Base-by-base conservation (phyloP, 345 rosid species). In the Syzygium aromaticum region DNA sequence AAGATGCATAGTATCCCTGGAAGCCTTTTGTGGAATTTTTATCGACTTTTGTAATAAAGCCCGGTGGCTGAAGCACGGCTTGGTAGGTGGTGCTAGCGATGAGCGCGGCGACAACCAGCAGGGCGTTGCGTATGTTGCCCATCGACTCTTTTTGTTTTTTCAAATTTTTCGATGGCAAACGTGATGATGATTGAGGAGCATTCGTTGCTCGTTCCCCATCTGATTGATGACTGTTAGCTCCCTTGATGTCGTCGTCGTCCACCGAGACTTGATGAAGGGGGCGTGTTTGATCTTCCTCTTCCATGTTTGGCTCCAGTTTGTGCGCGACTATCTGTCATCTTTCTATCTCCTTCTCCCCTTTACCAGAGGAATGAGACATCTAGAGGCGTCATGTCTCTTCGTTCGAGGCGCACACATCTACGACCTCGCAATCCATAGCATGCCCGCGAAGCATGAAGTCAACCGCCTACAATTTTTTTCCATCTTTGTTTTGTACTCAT, bases 261-360 rank as follows among this genome's bases (percentile, higher is more conserved):
- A 27, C 16, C 30, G 3, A 27, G 64, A 25, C 30, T 0, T 59
- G 64, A 59, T 27, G 64, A 11, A 0, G 0, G 0, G 3, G 30
- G 28, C 7, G 8, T 0, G 64, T 59, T 11, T 59, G 64, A 59
- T 59, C 64, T 59, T 59, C 30, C 28, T 5, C 30, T 56, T 56
- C 27, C 27, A 5, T 22, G 27, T 56, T 56, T 56, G 61, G 12
- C 61, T 56, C 61, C 12, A 56, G 61, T 11, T 23, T 5, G n/a
- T 1, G 64, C 30, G 30, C 0, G 3, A 59, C 2, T 59, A 25
- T 59, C 64, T 59, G 30, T 27, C 64, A 11, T 59, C 64, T 59
- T 15, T 27, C 7, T n/a, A 61, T 61, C 30, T 61, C 67, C 17
- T 61, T 30, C 67, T 61, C 0, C 8, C 17, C 67, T 61, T 61